Conservation (phyloP, 352 stramenopile species). For the Phytophthora hibernalis region DNA sequence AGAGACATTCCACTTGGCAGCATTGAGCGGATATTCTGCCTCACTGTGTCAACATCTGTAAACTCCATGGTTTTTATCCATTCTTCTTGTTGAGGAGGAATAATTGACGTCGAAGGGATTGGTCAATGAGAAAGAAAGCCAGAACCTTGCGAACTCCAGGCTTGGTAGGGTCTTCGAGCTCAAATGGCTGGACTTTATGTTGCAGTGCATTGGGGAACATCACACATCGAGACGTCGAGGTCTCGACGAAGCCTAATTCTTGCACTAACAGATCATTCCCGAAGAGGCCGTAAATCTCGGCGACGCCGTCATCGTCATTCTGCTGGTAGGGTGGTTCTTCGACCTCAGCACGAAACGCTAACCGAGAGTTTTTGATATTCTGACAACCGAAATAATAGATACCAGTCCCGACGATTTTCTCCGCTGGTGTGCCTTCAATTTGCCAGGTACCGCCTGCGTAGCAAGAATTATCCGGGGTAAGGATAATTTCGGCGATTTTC, state of each 20-base stretch:
- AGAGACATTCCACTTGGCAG: not conserved
- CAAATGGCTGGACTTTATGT: constrained; percentile 56
- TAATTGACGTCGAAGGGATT: constrained; percentile 43
- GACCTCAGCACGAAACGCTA: constrained; percentile 46
- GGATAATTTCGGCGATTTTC: constrained; percentile 57
- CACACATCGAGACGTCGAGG: constrained; percentile 38
- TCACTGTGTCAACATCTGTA: constrained; percentile 15
- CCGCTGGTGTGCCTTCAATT: constrained; percentile 49
- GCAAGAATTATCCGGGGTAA: constrained; percentile 46
- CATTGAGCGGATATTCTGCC: constrained; percentile 31
- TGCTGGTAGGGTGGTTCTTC: constrained; percentile 40
- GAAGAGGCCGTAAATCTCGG: constrained; percentile 39
- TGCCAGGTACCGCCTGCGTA: constrained; percentile 59
- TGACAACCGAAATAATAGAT: constrained; percentile 62
- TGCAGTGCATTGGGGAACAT: constrained; percentile 55
- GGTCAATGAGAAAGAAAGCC: constrained; percentile 56
- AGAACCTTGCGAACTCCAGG: constrained; percentile 55
- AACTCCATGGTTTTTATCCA: constrained; percentile 27
- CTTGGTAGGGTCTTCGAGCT: constrained; percentile 40
- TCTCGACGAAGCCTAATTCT: constrained; percentile 27
- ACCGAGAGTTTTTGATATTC: constrained; percentile 51
- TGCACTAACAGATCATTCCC: constrained; percentile 35
- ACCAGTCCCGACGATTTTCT: constrained; percentile 55
- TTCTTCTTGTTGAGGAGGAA: constrained; percentile 45
- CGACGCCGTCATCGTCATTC: constrained; percentile 36